Conservation (phyloP, 2,329 filamentous ascomycete species). For the Fusarium incarnatum region DNA sequence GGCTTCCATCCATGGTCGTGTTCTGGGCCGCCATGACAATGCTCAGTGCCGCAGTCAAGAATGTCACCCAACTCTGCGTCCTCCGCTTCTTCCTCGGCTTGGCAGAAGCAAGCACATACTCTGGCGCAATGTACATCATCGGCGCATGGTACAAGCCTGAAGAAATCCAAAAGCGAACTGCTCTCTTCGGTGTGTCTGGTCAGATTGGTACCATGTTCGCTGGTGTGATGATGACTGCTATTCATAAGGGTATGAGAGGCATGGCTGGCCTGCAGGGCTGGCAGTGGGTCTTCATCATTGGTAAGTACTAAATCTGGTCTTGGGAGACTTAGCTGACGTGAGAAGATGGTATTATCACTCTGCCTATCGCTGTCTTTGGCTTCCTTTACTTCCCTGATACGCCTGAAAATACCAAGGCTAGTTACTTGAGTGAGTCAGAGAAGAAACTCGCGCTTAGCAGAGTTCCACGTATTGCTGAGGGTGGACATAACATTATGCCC, state of each 20-base stretch:
- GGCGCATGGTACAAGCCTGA: conserved; percentile 65
- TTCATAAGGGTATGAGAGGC: conserved; percentile 51
- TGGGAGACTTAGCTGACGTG: accelerated
- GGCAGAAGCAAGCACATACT: conserved; percentile 47
- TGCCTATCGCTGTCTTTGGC: conserved; percentile 39
- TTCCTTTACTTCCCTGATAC: conserved; percentile 41
- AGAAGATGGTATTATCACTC: conserved; percentile 41
- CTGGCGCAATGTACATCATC: conserved; percentile 51
- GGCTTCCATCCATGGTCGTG: conserved; percentile 69
- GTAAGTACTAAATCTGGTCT: accelerated
- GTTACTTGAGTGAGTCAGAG: conserved; percentile 50
- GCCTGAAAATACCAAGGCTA: conserved; percentile 52
- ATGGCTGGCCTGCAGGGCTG: conserved; percentile 57
- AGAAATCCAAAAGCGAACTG: conserved; percentile 69
- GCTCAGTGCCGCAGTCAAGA: conserved; percentile 50
- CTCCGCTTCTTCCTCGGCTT: conserved; percentile 48
- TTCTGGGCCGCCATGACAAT: conserved; percentile 69
- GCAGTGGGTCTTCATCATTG: conserved; percentile 57
- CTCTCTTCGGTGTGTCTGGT: conserved; percentile 68
- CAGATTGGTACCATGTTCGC: conserved; percentile 69
- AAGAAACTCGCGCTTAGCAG: conserved; percentile 47
- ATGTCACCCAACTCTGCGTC: conserved; percentile 45
- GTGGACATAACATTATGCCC: conserved; percentile 51
- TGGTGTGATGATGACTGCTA: conserved; percentile 66
- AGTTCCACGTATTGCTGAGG: conserved; percentile 48